Conservation (phyloP, 139 green algal genomes). For the Klebsormidium nitens region DNA sequence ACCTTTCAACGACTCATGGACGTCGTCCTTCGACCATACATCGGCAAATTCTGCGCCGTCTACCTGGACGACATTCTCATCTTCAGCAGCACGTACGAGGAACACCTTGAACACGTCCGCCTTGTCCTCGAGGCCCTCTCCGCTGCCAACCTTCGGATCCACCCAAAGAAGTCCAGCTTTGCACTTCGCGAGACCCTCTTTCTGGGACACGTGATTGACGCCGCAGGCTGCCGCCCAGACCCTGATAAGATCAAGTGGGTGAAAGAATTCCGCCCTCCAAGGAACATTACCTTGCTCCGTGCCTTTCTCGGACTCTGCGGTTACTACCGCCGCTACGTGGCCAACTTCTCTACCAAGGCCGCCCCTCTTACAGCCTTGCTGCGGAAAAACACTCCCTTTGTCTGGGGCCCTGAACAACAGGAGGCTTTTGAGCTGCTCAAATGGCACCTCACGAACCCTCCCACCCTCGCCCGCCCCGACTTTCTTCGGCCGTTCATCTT, state of each 20-base stretch:
- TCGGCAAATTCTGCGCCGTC: no score
- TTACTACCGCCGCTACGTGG: constrained; percentile 47
- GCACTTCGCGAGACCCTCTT: constrained; percentile 24
- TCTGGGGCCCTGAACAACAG: not conserved
- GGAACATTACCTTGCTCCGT: not conserved
- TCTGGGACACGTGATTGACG: constrained; percentile 43
- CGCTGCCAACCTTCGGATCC: constrained; percentile 42
- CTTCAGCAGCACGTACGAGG: constrained; percentile 5
- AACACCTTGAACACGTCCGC: constrained; percentile 6
- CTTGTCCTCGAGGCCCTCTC: constrained; percentile 35
- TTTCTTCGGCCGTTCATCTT: constrained; percentile 23
- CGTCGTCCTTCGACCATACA: no score
- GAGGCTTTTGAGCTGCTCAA: constrained; percentile 7
- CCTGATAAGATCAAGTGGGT: constrained; percentile 25
- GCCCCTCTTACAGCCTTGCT: constrained; percentile 33
- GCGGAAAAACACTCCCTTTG: not conserved
- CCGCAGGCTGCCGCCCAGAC: constrained; percentile 25
- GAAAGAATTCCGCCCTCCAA: not conserved
- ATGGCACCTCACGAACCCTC: constrained; percentile 14
- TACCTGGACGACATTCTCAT: no score
- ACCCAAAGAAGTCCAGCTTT: constrained; percentile 49
- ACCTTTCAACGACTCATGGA: no score
- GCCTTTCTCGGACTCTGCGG: constrained; percentile 34
- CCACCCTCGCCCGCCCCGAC: constrained; percentile 25
- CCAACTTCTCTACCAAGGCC: constrained; percentile 19